phyloP scores from a whole-genome alignment of 257 asterid species.

The Solanum piurae region DNA sequence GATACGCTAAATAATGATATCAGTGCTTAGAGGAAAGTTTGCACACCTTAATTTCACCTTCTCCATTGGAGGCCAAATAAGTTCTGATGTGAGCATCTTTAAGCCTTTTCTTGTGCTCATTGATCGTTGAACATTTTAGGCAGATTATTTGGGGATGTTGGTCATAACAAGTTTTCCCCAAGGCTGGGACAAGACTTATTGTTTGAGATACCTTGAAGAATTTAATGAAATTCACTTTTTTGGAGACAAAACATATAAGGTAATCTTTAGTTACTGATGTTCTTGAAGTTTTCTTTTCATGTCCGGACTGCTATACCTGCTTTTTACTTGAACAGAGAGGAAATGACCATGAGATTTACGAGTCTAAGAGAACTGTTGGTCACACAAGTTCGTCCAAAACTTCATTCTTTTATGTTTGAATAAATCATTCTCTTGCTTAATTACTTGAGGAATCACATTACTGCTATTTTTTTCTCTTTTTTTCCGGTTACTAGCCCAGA shows the following conservation, averaged over 20 bases:
- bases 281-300: background rate
- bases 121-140: background rate
- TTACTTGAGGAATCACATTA: background rate
- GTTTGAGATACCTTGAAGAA: constrained; percentile 75
- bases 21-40: constrained; percentile 66
- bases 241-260: constrained; percentile 99
- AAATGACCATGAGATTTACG: constrained; percentile 74
- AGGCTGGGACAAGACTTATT: constrained; percentile 93
- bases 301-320: background rate
- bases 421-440: too few species aligned
- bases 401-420: background rate
- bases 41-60: constrained; percentile 65
- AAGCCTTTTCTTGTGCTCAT: background rate
- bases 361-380: constrained; percentile 77
- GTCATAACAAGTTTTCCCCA: constrained; percentile 55
- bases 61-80: constrained; percentile 93
- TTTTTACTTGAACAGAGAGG: constrained; percentile 53
- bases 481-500: constrained; percentile 63
- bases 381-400: constrained; percentile 53
- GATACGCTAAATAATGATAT: constrained; percentile 73
- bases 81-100: constrained; percentile 66
- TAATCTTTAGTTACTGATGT: constrained; percentile 4
- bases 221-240: constrained; percentile 81
- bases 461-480: background rate
- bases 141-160: background rate